Base-by-base conservation (phyloP, 78 protist species). In the Dictyostelium firmibasis region DNA sequence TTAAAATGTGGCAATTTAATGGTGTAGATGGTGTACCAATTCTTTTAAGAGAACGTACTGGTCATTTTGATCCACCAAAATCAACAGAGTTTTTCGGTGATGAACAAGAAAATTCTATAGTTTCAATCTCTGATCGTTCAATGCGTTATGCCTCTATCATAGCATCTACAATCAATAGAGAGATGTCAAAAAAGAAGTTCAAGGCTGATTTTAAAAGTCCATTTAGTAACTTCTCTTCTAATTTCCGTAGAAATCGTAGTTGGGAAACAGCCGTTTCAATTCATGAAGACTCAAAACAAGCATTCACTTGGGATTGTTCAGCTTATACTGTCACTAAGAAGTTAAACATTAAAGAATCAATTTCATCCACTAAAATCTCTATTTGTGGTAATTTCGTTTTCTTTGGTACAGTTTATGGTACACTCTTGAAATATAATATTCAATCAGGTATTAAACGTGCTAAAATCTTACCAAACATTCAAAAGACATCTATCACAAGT, bases 331-430 rank as follows among this genome's bases (percentile, higher is more conserved):
- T 76, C 41, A 74, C 4, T 4, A 78, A 78, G 8, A 14, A 87
- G 27, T 27, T 78, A 16, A 36, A 64, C 27, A 31, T 25, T 38
- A 35, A 62, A 13, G 47, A 33, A 60, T 29, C 27, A 43, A 50
- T 77, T 16, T n/a, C 64, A 9, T 16, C 83, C 6, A 83, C 86
- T 33, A 81, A 82, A 53, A n/a, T 97, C 2, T 83, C 93, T 2
- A 6, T 41, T 25, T 97, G 98, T 36, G 98, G 98, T 36, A 84
- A 97, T 81, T 97, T 91, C 50, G 95, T 67, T 2, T 86, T 83
- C 79, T 29, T 93, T 14, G 97, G 97, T n/a, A 47, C 79, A 3
- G 84, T 29, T 16, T 20, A 16, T 35, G 97, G 97, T 10, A 2
- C 47, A 0, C 10, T 96, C 1, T 20, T 9, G 0, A 83, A 84